Conservation (phyloP, 1,284 basidiomycete genomes). For the Pulchroboletus neoregius region DNA sequence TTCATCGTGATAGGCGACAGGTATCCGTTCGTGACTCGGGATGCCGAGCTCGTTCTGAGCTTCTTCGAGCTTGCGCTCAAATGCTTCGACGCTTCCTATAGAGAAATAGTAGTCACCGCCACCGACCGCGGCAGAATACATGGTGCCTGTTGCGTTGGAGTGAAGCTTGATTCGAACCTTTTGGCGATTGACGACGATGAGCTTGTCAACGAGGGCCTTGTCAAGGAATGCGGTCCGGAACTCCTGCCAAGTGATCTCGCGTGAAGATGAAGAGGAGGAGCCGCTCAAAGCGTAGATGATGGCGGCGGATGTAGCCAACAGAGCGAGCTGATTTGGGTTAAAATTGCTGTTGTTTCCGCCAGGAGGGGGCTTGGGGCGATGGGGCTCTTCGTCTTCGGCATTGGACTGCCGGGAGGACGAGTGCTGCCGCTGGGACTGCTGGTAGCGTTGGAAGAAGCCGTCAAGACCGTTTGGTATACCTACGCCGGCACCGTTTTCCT, state of each 20-base stretch:
- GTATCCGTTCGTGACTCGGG: constrained; percentile 89
- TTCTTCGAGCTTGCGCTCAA: constrained; percentile 92
- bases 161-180: constrained; percentile 87
- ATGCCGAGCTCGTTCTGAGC: constrained; percentile 92
- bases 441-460: constrained; percentile 76
- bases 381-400: constrained; percentile 38
- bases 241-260: constrained; percentile 98
- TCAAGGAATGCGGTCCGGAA: constrained; percentile 95
- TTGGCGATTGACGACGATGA: constrained; percentile 89
- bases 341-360: constrained; percentile 45
- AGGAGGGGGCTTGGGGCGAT: constrained; percentile 43
- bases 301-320: constrained; percentile 56
- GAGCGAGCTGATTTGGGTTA: constrained; percentile 55
- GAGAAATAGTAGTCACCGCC: constrained; percentile 86
- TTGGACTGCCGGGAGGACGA: constrained; percentile 31
- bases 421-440: constrained; percentile 46
- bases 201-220: constrained; percentile 93
- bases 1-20: constrained; percentile 96
- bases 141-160: constrained; percentile 75
- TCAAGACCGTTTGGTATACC: constrained; percentile 56
- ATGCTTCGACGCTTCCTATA: constrained; percentile 96
- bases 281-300: constrained; percentile 70
- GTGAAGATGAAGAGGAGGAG: constrained; percentile 55
- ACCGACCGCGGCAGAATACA: constrained; percentile 56
- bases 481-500: constrained; percentile 15